phyloP scores from a whole-genome alignment of 1,139 yeast species.

The Diutina sp. region DNA sequence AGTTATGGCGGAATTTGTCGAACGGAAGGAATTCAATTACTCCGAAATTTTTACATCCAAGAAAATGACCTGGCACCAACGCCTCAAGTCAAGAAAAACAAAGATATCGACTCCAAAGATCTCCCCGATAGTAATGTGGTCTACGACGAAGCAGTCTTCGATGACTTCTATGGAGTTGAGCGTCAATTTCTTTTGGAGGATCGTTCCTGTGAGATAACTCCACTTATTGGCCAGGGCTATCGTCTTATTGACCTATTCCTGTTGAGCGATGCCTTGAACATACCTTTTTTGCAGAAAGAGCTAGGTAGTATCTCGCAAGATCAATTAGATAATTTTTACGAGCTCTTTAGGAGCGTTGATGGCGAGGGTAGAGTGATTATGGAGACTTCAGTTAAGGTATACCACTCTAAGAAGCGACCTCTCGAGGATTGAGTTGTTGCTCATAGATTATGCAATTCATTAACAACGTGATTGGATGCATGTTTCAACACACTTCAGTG shows the following conservation, averaged over 20 bases:
- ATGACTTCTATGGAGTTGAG: neutral
- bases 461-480: neutral
- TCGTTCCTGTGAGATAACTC: neutral
- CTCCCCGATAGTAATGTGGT: conserved; percentile 34
- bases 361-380: neutral
- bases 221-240: neutral
- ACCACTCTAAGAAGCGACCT: neutral
- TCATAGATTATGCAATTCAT: neutral
- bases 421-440: neutral
- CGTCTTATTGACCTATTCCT: neutral
- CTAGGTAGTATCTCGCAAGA: neutral
- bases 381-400: neutral
- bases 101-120: conserved; percentile 54
- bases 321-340: neutral
- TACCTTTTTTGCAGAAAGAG: neutral
- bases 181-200: neutral
- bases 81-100: conserved; percentile 63
- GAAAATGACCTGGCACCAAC: conserved; percentile 80
- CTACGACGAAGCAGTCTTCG: neutral
- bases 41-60: conserved; percentile 71
- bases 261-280: neutral
- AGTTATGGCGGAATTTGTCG: conserved; percentile 71
- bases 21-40: conserved; percentile 69
- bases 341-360: neutral
- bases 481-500: neutral